Evolutionary conservation across 2,329 filamentous ascomycete species (phyloP), one percentile per base, ranked within the genome.

Genomic region (Xylaria sp.): DNA sequence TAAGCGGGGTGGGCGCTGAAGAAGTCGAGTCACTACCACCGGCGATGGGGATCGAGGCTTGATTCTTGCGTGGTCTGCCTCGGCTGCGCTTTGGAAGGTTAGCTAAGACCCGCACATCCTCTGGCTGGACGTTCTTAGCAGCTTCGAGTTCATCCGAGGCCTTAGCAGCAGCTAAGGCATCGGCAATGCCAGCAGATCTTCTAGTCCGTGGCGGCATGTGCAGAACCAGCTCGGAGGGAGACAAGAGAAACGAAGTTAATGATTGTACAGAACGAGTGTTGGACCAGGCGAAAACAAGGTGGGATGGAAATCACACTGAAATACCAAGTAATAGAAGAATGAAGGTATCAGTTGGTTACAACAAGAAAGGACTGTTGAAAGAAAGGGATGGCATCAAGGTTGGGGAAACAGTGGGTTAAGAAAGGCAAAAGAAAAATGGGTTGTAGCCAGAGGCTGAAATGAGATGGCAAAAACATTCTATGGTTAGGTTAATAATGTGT

Each of bases 1-100:
- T 71, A 21, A 68, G 63, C 0, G 80, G 79, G 5, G 81, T 82
- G 9, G 79, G 73, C 21, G 76, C 75, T 1, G 81, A 78, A 8
- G 82, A 82, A 21, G 71, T 66, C 35, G 81, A 81, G 23, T 79
- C 77, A 60, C 67, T 71, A 54, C 53, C 57, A 55, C 65, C 64
- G 70, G 73, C 67, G 69, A 47, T 55, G 51, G 62, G 73, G 32
- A 69, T 57, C 70, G 72, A 63, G 69, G 42, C 2, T 50, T 44
- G 75, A 27, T 69, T 66, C 61, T 77, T 80, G 35, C 71, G 66
- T 5, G 79, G 74, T 60, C 78, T 75, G 42, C 76, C 78, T 47
- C 77, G 75, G 35, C 68, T 47, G 27, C 71, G 75, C 67, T 78
- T 78, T 4, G 72, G 59, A 57, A 50, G 50, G 40, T 50, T 8